Percentiles rank a stretch among this genome's conserved stretches.
phyloP scores from a whole-genome alignment of 768 basidiomycete genomes.

The Lyophyllum atratum region DNA sequence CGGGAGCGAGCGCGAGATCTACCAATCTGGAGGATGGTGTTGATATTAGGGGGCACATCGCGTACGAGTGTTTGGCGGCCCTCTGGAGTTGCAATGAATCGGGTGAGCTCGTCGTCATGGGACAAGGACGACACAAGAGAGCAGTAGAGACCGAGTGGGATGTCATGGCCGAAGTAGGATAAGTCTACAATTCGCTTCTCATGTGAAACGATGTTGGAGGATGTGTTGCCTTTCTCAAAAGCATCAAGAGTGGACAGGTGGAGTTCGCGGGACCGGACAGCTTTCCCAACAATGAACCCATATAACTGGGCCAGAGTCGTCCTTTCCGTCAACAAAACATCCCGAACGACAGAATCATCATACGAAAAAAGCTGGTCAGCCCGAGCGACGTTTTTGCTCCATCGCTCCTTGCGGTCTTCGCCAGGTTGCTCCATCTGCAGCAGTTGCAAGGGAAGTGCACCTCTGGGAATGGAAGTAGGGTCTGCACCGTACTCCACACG shows the following conservation, averaged over 20 bases:
- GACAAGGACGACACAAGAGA: constrained; percentile 58
- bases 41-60: constrained; percentile 53
- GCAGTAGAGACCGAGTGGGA: constrained; percentile 68
- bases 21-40: constrained; percentile 55
- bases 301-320: constrained; percentile 73
- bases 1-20: constrained; percentile 60
- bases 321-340: constrained; percentile 67
- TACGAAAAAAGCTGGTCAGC: constrained; percentile 55
- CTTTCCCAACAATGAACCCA: constrained; percentile 72
- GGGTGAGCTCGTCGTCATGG: constrained; percentile 58
- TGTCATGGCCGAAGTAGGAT: constrained; percentile 60
- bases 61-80: constrained; percentile 52
- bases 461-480: constrained; percentile 27
- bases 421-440: constrained; percentile 48
- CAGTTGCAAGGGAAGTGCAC: constrained; percentile 43
- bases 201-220: constrained; percentile 49
- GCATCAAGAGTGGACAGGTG: constrained; percentile 56
- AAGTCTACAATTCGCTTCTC: constrained; percentile 60
- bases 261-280: constrained; percentile 61
- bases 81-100: constrained; percentile 48
- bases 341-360: constrained; percentile 56
- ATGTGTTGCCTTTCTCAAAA: constrained; percentile 41
- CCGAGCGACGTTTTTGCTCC: constrained; percentile 44
- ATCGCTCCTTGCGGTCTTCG: constrained; percentile 41
- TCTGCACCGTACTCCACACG: constrained; percentile 57